Conservation (phyloP, 305 asterid genomes). For the Rubia peregrina region DNA sequence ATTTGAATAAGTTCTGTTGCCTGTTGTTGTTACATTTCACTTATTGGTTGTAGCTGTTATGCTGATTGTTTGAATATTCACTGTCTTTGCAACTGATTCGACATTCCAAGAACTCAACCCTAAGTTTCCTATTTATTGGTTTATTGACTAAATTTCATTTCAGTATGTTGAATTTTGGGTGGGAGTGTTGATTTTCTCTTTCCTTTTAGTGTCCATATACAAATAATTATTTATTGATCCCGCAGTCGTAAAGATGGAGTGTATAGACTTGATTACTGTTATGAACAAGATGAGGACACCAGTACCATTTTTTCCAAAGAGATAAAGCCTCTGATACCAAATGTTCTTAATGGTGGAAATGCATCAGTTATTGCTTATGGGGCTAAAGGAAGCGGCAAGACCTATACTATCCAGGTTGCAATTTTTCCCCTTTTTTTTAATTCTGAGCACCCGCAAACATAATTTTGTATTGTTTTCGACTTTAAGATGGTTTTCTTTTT, state of each 20-base stretch:
- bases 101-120: background rate
- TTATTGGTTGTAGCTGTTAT: background rate
- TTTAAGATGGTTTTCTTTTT: constrained; percentile 9
- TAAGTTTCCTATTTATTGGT: too few relatives aligned
- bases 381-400: constrained; percentile 83
- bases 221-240: constrained; percentile 9
- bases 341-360: constrained; percentile 49
- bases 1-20: background rate
- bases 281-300: constrained; percentile 43
- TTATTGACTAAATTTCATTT: background rate
- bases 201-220: background rate
- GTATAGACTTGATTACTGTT: constrained; percentile 58
- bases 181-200: background rate
- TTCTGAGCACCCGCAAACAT: constrained; percentile 2
- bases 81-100: too few relatives aligned
- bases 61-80: background rate
- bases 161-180: background rate
- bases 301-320: constrained; percentile 49
- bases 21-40: background rate
- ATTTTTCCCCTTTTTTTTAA: too few relatives aligned
- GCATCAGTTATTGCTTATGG: constrained; percentile 76
- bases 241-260: constrained; percentile 46
- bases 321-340: constrained; percentile 44
- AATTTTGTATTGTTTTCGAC: background rate
- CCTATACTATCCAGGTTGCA: constrained; percentile 53